Evolutionary conservation across 179 eudicot species (phyloP), one percentile per base, ranked within the genome.

Genomic region (Corrigiola litoralis): DNA sequence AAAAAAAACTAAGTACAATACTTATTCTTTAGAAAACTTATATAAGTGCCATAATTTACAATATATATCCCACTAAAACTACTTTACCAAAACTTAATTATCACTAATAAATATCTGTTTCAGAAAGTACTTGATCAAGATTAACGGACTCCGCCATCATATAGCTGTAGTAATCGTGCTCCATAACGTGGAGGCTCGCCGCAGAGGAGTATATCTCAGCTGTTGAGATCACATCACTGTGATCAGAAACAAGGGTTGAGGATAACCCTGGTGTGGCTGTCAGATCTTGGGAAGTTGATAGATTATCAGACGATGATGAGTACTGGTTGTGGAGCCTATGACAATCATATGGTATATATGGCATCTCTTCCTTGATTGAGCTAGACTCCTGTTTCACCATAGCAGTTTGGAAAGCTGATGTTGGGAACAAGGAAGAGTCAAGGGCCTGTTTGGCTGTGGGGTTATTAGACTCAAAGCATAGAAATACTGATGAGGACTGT

Each of bases 141-240:
- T 40, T n/a, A 40, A n/a, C 11, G 0, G 3, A 17, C 18, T 31
- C 31, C 23, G 31, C 21, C 55, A 62, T 38, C 46, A 49, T 50
- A 37, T 49, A 11, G 13, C 5, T 1, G 14, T 42, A 13, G 24
- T 34, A 50, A 7, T 50, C 38, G 1, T 63, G 40, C 16, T 31
- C 73, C 23, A 72, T 13, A 44, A 45, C 29, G 3, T 56, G 57
- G 2, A 71, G 36, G 57, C 83, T 80, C 0, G 79, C 55, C 1
- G 82, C 38, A 46, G 75, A 63, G 20, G 82, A 75, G 44, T 63
- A 75, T 2, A 53, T 55, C n/a, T 69, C 85, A 1, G 64, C 73
- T 32, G 56, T 23, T 17, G 82, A 77, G 36, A 79, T 66, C 51
- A 71, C 75, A 46, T 81, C 79, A 10, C 62, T 72, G 6, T 61